Evolutionary conservation across 306 rosid species (phyloP).

Genomic region (Rubus parviflorus): DNA sequence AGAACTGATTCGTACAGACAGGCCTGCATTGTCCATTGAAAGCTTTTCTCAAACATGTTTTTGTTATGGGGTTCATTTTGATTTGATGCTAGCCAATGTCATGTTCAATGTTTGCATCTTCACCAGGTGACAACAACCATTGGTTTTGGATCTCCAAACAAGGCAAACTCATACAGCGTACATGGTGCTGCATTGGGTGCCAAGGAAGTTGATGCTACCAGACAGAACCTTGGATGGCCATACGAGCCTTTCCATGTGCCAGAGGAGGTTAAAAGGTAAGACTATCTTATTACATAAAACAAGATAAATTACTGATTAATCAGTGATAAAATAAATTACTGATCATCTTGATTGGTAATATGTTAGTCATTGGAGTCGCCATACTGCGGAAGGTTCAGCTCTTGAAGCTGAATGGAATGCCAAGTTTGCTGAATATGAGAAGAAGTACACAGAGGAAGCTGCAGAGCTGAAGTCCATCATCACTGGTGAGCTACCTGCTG

Average conservation of each 20-base stretch:
- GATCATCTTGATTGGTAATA: slow-evolving; percentile 22
- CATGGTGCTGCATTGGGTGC: slow-evolving; percentile 98
- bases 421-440: slow-evolving; percentile 85
- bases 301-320: not conserved
- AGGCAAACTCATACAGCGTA: slow-evolving; percentile 94
- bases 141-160: slow-evolving; percentile 98
- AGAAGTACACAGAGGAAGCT: slow-evolving; percentile 86
- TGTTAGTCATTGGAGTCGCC: slow-evolving; percentile 95
- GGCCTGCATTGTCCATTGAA: not conserved
- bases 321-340: slow-evolving; percentile 16
- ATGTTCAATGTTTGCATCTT: slow-evolving; percentile 15
- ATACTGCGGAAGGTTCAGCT: slow-evolving; percentile 65
- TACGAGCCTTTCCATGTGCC: slow-evolving; percentile 97
- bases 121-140: slow-evolving; percentile 94
- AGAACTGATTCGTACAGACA: not conserved
- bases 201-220: slow-evolving; percentile 98
- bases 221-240: slow-evolving; percentile 94
- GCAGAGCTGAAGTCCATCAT: slow-evolving; percentile 68
- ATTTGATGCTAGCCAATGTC: not conserved
- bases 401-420: slow-evolving; percentile 92
- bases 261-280: slow-evolving; percentile 83
- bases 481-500: slow-evolving; percentile 74
- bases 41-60: not conserved
- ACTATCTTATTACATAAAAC: slow-evolving; percentile 4
- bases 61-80: slow-evolving; percentile 1